phyloP scores from a whole-genome alignment of 225 moss, liverwort and hornwort species.

The Physcomitrium patens region DNA sequence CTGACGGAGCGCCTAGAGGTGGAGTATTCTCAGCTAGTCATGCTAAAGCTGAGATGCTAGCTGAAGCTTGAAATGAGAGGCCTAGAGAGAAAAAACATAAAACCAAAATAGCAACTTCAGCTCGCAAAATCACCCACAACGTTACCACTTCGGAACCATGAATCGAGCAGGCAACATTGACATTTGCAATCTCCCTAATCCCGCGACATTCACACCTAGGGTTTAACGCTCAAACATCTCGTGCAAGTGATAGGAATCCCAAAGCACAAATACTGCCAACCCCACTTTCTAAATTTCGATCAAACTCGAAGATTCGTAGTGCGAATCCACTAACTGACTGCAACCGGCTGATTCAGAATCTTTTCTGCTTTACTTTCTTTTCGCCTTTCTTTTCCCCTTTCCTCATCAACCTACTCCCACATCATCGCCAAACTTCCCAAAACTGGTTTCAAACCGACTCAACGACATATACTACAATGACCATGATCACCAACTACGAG shows the following conservation, averaged over 20 bases:
- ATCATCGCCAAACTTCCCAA: slow-evolving; percentile 9
- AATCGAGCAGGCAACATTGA: not conserved
- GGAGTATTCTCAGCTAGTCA: slow-evolving; percentile 39
- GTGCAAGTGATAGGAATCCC: not conserved
- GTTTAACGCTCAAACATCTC: slow-evolving; percentile 3
- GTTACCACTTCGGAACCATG: slow-evolving; percentile 17
- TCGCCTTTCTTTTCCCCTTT: too few relatives aligned
- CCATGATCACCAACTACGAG: not conserved
- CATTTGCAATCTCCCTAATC: slow-evolving; percentile 18
- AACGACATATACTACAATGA: not conserved
- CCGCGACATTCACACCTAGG: slow-evolving; percentile 5
- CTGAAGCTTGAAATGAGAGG: slow-evolving; percentile 17
- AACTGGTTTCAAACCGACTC: not conserved
- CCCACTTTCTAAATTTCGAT: slow-evolving; percentile 15
- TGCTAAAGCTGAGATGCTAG: slow-evolving; percentile 14
- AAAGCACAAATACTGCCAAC: not conserved
- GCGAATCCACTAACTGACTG: not conserved
- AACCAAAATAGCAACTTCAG: slow-evolving; percentile 20
- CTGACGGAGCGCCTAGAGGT: slow-evolving; percentile 25
- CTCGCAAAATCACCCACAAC: slow-evolving; percentile 32
- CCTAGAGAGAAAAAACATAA: slow-evolving; percentile 15
- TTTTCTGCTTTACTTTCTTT: not conserved
- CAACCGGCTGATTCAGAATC: not conserved
- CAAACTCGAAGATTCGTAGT: not conserved
- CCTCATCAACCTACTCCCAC: not conserved